A percentile compares a stretch with the other conserved stretches of the same genome.
Conservation (phyloP, 108 stramenopile species). For the Conticribra guillardii region DNA sequence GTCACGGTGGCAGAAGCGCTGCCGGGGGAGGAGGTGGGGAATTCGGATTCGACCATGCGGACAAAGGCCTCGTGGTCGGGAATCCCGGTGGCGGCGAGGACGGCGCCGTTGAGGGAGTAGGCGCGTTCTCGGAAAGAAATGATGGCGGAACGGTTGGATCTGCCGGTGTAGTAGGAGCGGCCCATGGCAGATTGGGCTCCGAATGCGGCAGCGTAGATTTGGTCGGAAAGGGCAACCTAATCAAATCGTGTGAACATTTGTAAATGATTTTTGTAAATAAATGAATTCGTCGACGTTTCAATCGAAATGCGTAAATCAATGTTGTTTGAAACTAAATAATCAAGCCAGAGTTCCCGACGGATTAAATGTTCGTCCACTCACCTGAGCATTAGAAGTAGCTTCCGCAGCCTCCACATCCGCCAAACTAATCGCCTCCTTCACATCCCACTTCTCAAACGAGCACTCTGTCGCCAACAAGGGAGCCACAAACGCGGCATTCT, state of each 20-base stretch:
- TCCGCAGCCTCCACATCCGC: conserved; percentile 63
- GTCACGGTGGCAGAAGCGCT: conserved; percentile 28
- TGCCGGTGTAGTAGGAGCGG: conserved; percentile 68
- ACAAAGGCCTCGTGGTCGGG: conserved; percentile 83
- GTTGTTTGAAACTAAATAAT: not conserved
- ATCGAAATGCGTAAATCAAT: too few relatives aligned
- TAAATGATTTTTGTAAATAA: conserved; percentile 8
- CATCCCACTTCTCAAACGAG: conserved; percentile 90
- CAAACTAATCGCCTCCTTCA: conserved; percentile 73
- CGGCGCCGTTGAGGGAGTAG: conserved; percentile 82
- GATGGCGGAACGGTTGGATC: conserved; percentile 60
- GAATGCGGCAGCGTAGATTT: conserved; percentile 83
- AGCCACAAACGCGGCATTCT: conserved; percentile 68
- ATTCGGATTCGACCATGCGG: conserved; percentile 70
- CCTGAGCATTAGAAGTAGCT: conserved; percentile 72
- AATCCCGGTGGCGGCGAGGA: conserved; percentile 83
- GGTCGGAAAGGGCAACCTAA: conserved; percentile 77
- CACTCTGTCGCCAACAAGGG: conserved; percentile 69
- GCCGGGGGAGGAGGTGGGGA: conserved; percentile 49
- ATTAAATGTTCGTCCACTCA: conserved; percentile 10
- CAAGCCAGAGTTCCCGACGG: not conserved
- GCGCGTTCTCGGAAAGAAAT: conserved; percentile 69
- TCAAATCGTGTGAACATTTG: not conserved
- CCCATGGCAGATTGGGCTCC: conserved; percentile 84
- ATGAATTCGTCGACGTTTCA: too few relatives aligned